Conservation (phyloP, 495 filamentous ascomycete genomes). For the Neurospora sp. region DNA sequence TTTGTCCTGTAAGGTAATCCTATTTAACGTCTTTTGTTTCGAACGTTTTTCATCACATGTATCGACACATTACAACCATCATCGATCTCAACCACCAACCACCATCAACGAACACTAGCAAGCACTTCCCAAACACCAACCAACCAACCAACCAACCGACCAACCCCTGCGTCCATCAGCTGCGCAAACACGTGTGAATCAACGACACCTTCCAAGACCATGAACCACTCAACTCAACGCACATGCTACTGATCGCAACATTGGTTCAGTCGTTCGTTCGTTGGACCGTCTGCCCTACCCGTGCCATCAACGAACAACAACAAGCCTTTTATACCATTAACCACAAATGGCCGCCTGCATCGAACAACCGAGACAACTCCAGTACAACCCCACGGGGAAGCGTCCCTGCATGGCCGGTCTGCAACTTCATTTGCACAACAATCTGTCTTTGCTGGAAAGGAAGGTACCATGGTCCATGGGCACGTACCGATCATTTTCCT, state of each 20-base stretch:
- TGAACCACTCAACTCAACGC: not conserved
- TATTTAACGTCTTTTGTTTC: not conserved
- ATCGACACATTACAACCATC: not conserved
- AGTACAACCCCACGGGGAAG: not conserved
- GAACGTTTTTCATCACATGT: not conserved
- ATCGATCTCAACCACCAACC: not conserved
- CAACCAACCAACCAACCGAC: not conserved
- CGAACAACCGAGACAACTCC: not conserved
- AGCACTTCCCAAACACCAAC: not conserved
- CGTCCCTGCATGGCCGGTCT: not conserved
- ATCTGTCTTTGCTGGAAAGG: not conserved
- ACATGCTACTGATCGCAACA: not conserved
- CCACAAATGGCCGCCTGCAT: not conserved
- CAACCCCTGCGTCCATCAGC: not conserved
- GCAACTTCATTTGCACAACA: not conserved
- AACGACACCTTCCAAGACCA: not conserved
- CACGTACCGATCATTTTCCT: not conserved
- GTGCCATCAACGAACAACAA: not conserved
- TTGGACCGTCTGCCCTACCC: not conserved
- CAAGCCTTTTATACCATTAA: not conserved
- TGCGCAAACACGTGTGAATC: not conserved
- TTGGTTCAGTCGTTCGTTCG: not conserved
- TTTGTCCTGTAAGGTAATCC: not conserved
- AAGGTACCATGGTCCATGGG: not conserved
- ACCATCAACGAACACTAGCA: not conserved